phyloP scores from a whole-genome alignment of 768 basidiomycete genomes.

The Lenzites betulinus region DNA sequence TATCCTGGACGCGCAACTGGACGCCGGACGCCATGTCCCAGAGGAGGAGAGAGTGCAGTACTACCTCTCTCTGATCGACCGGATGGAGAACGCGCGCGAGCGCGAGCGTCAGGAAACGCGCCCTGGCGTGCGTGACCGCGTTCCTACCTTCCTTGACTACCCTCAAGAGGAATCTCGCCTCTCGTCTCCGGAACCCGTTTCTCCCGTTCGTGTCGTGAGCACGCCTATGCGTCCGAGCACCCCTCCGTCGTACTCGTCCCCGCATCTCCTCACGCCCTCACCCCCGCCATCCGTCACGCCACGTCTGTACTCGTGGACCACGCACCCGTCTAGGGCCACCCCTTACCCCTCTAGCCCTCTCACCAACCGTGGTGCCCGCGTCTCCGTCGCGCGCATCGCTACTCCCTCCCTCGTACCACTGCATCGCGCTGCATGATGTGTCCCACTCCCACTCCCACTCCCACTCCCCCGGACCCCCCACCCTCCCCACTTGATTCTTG shows the following conservation, averaged over 20 bases:
- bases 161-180: slow-evolving; percentile 14
- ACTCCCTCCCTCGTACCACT: slow-evolving; percentile 32
- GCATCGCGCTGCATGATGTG: slow-evolving; percentile 11
- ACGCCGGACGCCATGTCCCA: slow-evolving; percentile 6
- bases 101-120: slow-evolving; percentile 7
- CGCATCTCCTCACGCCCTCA: slow-evolving; percentile 42
- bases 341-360: slow-evolving; percentile 47
- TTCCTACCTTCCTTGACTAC: slow-evolving; percentile 10
- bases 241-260: slow-evolving; percentile 33
- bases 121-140: slow-evolving; percentile 11
- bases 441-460: not conserved
- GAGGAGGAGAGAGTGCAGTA: slow-evolving; percentile 5
- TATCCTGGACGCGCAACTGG: slow-evolving; percentile 12
- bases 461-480: not conserved
- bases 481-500: too few relatives aligned
- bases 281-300: slow-evolving; percentile 59
- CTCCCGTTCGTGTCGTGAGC: not conserved
- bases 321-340: slow-evolving; percentile 31
- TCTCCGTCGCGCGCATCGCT: slow-evolving; percentile 58
- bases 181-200: slow-evolving; percentile 10
- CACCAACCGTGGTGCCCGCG: slow-evolving; percentile 58
- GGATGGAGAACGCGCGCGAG: not conserved
- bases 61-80: slow-evolving; percentile 6
- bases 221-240: slow-evolving; percentile 32
- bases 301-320: slow-evolving; percentile 55